Conservation (phyloP, 2,329 filamentous ascomycete genomes). For the Colletotrichum somersetense region DNA sequence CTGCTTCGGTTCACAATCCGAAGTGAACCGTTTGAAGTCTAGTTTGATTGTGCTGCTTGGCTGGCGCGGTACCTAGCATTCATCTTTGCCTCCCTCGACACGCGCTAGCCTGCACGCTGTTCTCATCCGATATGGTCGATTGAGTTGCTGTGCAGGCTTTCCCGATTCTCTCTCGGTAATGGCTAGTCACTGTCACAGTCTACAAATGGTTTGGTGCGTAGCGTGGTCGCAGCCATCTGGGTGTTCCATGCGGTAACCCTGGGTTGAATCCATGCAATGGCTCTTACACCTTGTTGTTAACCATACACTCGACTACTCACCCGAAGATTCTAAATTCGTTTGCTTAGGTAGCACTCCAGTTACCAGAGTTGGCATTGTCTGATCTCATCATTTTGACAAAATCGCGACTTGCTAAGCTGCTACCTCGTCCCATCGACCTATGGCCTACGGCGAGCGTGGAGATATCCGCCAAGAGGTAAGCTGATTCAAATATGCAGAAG, state of each 20-base stretch:
- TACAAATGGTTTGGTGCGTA: slow-evolving; percentile 15
- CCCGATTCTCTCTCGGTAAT: slow-evolving; percentile 9
- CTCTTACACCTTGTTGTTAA: slow-evolving; percentile 5
- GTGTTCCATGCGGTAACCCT: neutral
- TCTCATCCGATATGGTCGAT: neutral
- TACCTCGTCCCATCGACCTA: neutral
- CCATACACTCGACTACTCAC: slow-evolving; percentile 12
- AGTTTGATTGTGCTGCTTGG: neutral
- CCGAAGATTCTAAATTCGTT: neutral
- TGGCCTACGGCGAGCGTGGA: neutral
- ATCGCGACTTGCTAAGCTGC: neutral
- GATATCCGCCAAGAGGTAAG: slow-evolving; percentile 6
- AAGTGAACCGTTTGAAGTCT: neutral
- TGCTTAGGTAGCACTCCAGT: too few species aligned
- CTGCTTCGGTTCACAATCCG: too few species aligned
- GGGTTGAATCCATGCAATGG: neutral
- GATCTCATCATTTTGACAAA: too few species aligned
- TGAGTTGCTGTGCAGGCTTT: slow-evolving; percentile 12
- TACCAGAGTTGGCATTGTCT: too few species aligned
- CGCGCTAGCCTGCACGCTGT: slow-evolving; percentile 37
- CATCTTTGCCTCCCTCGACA: neutral
- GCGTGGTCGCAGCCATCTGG: neutral
- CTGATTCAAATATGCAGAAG: slow-evolving; percentile 14
- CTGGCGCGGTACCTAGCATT: neutral
- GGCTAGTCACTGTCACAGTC: slow-evolving; percentile 15